Percentiles rank a stretch among this genome's conserved stretches.
Conservation (phyloP, 2,329 filamentous ascomycete genomes). For the Curvularia sp. region DNA sequence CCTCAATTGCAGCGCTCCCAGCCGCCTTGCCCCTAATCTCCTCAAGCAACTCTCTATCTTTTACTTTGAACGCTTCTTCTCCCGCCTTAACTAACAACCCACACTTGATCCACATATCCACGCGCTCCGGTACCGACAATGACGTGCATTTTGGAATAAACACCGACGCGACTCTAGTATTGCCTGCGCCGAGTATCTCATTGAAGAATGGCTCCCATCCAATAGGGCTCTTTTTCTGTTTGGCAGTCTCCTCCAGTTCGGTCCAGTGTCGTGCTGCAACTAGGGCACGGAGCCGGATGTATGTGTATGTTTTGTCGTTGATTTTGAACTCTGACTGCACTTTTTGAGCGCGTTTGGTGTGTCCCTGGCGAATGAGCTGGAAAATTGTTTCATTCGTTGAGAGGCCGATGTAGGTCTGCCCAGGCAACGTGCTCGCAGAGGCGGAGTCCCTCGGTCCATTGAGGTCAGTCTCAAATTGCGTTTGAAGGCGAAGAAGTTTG, state of each 20-base stretch:
- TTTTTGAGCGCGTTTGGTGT: conserved; percentile 84
- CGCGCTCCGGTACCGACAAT: conserved; percentile 71
- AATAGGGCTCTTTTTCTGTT: conserved; percentile 83
- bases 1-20: conserved; percentile 73
- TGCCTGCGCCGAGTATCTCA: conserved; percentile 85
- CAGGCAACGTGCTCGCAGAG: conserved; percentile 16
- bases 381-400: conserved; percentile 92
- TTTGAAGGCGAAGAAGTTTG: conserved; percentile 83
- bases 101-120: conserved; percentile 97
- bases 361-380: conserved; percentile 81
- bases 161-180: conserved; percentile 79
- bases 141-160: conserved; percentile 89
- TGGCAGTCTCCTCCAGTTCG: conserved; percentile 85
- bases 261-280: conserved; percentile 91
- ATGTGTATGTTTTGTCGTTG: conserved; percentile 88
- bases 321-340: conserved; percentile 93
- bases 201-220: conserved; percentile 99
- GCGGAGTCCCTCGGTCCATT: conserved; percentile 59
- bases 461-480: conserved; percentile 84
- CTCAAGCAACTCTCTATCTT: conserved; percentile 78
- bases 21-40: conserved; percentile 76
- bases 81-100: conserved; percentile 87
- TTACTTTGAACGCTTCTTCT: conserved; percentile 85
- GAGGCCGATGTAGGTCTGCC: conserved; percentile 74
- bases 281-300: conserved; percentile 82